A percentile compares a stretch with the other conserved stretches of the same genome.
phyloP scores from a whole-genome alignment of 2,329 filamentous ascomycete species.

The Juglanconis juglandina region DNA sequence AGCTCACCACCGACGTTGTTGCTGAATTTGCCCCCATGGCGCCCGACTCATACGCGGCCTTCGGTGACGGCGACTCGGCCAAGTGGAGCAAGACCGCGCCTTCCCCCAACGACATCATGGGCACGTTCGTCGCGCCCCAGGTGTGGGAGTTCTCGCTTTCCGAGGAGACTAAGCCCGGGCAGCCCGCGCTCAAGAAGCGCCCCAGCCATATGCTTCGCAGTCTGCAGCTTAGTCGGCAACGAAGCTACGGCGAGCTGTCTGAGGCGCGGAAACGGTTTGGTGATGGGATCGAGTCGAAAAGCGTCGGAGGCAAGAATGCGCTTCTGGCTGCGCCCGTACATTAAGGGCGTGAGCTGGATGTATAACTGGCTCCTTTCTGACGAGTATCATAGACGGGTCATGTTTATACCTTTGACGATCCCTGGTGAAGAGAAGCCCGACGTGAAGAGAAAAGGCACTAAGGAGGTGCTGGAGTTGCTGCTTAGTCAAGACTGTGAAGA shows the following conservation, averaged over 20 bases:
- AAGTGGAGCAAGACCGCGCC: slow-evolving; percentile 18
- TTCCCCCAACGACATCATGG: slow-evolving; percentile 8
- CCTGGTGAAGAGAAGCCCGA: background rate
- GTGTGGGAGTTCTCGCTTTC: slow-evolving; percentile 18
- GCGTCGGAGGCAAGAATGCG: slow-evolving; percentile 4
- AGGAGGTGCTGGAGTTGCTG: slow-evolving; percentile 5
- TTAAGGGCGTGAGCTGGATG: slow-evolving; percentile 1
- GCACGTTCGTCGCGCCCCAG: slow-evolving; percentile 14
- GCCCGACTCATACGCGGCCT: slow-evolving; percentile 13
- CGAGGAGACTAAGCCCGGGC: slow-evolving; percentile 16
- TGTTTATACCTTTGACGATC: slow-evolving; percentile 1
- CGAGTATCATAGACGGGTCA: background rate
- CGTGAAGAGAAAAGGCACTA: slow-evolving; percentile 3
- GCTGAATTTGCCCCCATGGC: slow-evolving; percentile 16
- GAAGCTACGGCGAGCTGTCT: slow-evolving; percentile 17
- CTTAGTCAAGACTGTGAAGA: background rate
- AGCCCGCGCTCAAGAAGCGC: slow-evolving; percentile 16
- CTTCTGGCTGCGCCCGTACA: slow-evolving; percentile 18
- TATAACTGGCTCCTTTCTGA: background rate
- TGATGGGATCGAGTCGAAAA: slow-evolving; percentile 8
- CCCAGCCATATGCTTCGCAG: slow-evolving; percentile 19
- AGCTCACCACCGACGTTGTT: slow-evolving; percentile 17
- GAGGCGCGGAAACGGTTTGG: slow-evolving; percentile 16
- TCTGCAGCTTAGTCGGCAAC: slow-evolving; percentile 16
- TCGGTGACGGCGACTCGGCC: slow-evolving; percentile 17